phyloP scores from a whole-genome alignment of 805 yeast species.

The Priceomyces melissophilus region DNA sequence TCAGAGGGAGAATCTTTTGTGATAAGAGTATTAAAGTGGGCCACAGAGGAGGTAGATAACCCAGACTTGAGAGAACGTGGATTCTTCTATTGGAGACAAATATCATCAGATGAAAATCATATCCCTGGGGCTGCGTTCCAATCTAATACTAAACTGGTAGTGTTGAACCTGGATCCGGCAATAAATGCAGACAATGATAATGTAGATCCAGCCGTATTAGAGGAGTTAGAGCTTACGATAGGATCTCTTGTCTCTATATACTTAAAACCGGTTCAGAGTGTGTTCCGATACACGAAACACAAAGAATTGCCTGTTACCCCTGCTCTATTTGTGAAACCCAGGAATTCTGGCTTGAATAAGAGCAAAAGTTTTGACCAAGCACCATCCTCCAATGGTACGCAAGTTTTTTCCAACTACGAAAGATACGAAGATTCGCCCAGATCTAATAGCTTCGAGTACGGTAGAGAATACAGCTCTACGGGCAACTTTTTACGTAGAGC shows the following conservation, averaged over 20 bases:
- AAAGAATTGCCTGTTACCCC: slow-evolving; percentile 49
- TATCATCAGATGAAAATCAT: slow-evolving; percentile 44
- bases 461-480: background rate
- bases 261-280: slow-evolving; percentile 76
- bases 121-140: slow-evolving; percentile 40
- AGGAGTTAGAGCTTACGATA: slow-evolving; percentile 77
- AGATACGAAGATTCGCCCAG: background rate
- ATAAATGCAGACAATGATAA: slow-evolving; percentile 66
- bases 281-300: slow-evolving; percentile 63
- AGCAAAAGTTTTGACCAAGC: slow-evolving; percentile 1
- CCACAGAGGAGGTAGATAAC: slow-evolving; percentile 71
- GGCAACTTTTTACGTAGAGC: background rate
- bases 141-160: slow-evolving; percentile 41
- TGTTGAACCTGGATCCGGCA: slow-evolving; percentile 58
- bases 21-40: slow-evolving; percentile 55
- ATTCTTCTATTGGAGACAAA: slow-evolving; percentile 77
- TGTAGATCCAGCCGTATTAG: slow-evolving; percentile 65
- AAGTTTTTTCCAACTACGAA: background rate
- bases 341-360: no score
- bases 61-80: slow-evolving; percentile 90
- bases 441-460: background rate
- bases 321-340: slow-evolving; percentile 27
- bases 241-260: slow-evolving; percentile 84
- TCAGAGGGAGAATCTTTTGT: slow-evolving; percentile 53
- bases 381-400: background rate